Conservation (phyloP, 1,139 yeast species). For the Magnusiomyces paraingens region DNA sequence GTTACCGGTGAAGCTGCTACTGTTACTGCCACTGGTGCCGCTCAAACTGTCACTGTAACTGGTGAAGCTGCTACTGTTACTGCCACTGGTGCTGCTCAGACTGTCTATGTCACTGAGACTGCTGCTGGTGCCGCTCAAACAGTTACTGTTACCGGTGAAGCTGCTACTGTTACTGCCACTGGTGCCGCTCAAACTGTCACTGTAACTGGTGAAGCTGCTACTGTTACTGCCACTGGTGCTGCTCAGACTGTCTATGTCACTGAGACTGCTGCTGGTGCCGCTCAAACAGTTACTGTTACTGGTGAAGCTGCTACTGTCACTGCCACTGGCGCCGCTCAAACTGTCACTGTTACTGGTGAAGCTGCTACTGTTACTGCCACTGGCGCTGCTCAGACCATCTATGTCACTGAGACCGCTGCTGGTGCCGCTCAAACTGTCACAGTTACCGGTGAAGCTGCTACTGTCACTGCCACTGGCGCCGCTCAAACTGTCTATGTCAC, state of each 20-base stretch:
- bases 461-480: constrained; percentile 2
- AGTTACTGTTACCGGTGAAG: constrained; percentile 13
- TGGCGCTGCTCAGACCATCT: constrained; percentile 14
- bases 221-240: constrained; percentile 10
- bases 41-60: neutral
- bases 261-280: constrained; percentile 16
- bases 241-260: constrained; percentile 1
- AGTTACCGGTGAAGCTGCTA: neutral
- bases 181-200: constrained; percentile 7
- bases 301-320: constrained; percentile 17
- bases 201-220: constrained; percentile 1
- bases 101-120: constrained; percentile 2
- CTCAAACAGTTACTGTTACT: constrained; percentile 13
- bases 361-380: constrained; percentile 15
- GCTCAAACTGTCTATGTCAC: constrained; percentile 4
- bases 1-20: constrained; percentile 5
- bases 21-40: neutral
- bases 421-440: constrained; percentile 2
- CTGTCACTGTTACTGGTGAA: constrained; percentile 15
- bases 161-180: constrained; percentile 12
- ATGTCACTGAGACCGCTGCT: constrained; percentile 16
- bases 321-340: constrained; percentile 12
- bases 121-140: neutral
- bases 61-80: constrained; percentile 7
- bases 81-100: neutral